These are phyloP conservation scores for Litchi chinensis DNA, from an alignment of 345 rosid species.

Conservation along the genomic window DNA sequence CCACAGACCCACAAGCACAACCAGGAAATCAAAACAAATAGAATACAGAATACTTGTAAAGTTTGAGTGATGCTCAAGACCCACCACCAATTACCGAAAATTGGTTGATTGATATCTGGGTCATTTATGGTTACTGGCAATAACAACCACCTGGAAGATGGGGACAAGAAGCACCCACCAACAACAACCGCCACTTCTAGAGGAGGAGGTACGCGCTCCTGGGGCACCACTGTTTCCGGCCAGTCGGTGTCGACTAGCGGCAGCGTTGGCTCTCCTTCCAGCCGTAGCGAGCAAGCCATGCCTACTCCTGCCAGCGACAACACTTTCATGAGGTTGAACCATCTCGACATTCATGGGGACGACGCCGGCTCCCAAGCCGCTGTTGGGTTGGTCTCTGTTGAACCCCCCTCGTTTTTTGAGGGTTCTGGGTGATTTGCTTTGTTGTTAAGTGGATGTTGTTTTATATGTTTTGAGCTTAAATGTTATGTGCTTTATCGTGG, in stretches of 20 bases:
- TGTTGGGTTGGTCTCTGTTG: slow-evolving; percentile 45
- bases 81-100: slow-evolving; percentile 5
- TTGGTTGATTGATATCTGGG: slow-evolving; percentile 14
- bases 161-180: slow-evolving; percentile 36
- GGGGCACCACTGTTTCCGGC: slow-evolving; percentile 81
- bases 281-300: slow-evolving; percentile 64
- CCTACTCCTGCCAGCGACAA: slow-evolving; percentile 82
- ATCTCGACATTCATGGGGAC: slow-evolving; percentile 89
- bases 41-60: no score
- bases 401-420: no score
- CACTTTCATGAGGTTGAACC: slow-evolving; percentile 61
- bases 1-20: neutral
- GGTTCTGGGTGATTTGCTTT: neutral
- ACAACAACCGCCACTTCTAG: slow-evolving; percentile 32
- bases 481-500: neutral
- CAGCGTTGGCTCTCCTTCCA: slow-evolving; percentile 92
- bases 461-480: slow-evolving; percentile 6
- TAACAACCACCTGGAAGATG: slow-evolving; percentile 57
- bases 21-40: neutral
- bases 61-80: neutral
- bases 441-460: neutral
- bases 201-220: slow-evolving; percentile 65
- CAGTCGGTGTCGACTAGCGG: slow-evolving; percentile 91
- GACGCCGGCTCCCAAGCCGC: slow-evolving; percentile 88
- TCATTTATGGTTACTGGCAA: slow-evolving; percentile 51